Evolutionary conservation across 2,329 filamentous ascomycete genomes (phyloP).

Genomic region (Lasiodiplodia sp.): DNA sequence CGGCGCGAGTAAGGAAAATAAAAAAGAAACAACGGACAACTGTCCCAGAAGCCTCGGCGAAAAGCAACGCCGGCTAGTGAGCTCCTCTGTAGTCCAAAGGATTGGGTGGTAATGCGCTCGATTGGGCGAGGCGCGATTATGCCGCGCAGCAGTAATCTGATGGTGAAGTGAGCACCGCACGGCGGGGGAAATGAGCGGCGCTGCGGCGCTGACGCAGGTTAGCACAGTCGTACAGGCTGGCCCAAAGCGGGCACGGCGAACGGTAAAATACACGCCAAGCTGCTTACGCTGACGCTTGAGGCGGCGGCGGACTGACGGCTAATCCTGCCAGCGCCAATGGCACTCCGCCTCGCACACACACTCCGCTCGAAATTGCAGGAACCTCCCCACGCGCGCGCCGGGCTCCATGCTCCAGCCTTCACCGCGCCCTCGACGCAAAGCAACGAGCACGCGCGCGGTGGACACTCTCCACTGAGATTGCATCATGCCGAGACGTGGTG

Average conservation of each 20-base stretch:
- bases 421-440: slow-evolving; percentile 1
- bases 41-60: slow-evolving; percentile 15
- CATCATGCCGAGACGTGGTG: slow-evolving; percentile 26
- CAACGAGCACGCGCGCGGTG: slow-evolving; percentile 5
- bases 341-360: slow-evolving; percentile 14
- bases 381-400: slow-evolving; percentile 11
- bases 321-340: slow-evolving; percentile 25
- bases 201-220: slow-evolving; percentile 6
- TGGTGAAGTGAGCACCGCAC: background rate
- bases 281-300: slow-evolving; percentile 21
- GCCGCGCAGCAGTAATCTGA: slow-evolving; percentile 1
- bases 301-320: slow-evolving; percentile 5
- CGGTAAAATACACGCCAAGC: slow-evolving; percentile 23
- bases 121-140: slow-evolving; percentile 22
- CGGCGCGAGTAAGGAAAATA: slow-evolving; percentile 5
- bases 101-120: background rate
- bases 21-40: slow-evolving; percentile 8
- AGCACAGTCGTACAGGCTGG: slow-evolving; percentile 8
- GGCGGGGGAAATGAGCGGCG: slow-evolving; percentile 19
- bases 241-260: slow-evolving; percentile 10
- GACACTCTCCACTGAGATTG: slow-evolving; percentile 22
- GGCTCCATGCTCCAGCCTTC: slow-evolving; percentile 11
- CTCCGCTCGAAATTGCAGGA: slow-evolving; percentile 27
- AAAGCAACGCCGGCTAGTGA: slow-evolving; percentile 21
- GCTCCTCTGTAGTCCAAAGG: slow-evolving; percentile 10